These are phyloP conservation scores for Acorus calamus DNA, from an alignment of 106 monocot genomes.

Conservation along the genomic window DNA sequence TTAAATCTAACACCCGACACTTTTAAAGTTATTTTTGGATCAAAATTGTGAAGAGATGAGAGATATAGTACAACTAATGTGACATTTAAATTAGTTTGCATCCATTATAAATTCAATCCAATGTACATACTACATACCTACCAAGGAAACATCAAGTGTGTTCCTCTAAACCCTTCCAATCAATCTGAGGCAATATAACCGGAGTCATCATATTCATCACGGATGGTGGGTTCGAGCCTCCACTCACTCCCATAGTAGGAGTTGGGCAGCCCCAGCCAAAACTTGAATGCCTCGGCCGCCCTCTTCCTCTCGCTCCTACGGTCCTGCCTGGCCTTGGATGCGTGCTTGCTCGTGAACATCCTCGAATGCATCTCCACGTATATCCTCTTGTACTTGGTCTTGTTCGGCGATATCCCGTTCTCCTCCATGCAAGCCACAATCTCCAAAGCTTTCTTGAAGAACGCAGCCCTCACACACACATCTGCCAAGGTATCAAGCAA, in stretches of 20 bases:
- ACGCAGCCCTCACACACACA: slow-evolving; percentile 73
- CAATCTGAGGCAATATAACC: no score
- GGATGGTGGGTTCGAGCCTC: slow-evolving; percentile 55
- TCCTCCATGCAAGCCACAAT: slow-evolving; percentile 98
- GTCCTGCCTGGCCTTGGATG: slow-evolving; percentile 82
- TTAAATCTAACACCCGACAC: no score
- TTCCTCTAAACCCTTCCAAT: no score
- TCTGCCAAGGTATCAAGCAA: slow-evolving; percentile 72
- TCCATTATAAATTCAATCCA: no score
- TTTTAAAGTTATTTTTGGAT: no score
- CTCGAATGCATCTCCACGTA: slow-evolving; percentile 91
- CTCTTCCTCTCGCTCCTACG: slow-evolving; percentile 71
- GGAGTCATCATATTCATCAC: no score
- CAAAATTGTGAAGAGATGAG: no score
- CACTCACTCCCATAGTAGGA: slow-evolving; percentile 90
- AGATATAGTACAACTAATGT: no score
- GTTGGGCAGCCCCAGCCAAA: slow-evolving; percentile 92
- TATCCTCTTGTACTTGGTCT: slow-evolving; percentile 87
- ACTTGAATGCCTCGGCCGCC: slow-evolving; percentile 97
- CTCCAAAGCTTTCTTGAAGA: slow-evolving; percentile 89
- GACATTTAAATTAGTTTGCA: no score
- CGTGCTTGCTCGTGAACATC: slow-evolving; percentile 98
- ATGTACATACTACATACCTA: no score
- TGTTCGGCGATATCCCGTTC: slow-evolving; percentile 80
- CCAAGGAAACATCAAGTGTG: no score